Conservation (phyloP, 331 rosid genomes). For the Prunus yedoensis region DNA sequence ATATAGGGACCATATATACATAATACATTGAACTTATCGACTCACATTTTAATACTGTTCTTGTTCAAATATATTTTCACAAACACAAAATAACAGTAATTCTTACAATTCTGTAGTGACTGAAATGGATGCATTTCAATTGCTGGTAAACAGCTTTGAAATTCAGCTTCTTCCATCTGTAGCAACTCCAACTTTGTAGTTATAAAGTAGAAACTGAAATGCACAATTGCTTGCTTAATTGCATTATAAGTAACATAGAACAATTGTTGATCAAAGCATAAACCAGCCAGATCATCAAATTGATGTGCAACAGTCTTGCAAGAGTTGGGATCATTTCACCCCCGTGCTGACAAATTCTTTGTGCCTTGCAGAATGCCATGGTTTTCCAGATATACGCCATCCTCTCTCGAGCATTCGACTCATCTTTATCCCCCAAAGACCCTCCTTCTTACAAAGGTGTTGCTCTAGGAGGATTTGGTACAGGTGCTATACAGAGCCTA, state of each 20-base stretch:
- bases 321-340: neutral
- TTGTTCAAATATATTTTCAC: neutral
- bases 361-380: slow-evolving; percentile 64
- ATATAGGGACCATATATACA: neutral
- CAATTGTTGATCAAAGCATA: neutral
- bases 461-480: slow-evolving; percentile 66
- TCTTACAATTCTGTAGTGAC: too few relatives aligned
- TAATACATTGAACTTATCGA: neutral
- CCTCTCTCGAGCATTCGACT: slow-evolving; percentile 63
- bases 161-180: too few relatives aligned
- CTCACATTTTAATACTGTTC: neutral
- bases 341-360: neutral
- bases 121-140: neutral
- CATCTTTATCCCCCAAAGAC: slow-evolving; percentile 36
- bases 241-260: neutral
- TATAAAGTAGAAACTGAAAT: neutral
- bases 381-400: slow-evolving; percentile 81
- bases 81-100: neutral
- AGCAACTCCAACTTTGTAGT: neutral
- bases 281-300: neutral
- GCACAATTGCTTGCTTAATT: neutral
- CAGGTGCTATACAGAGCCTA: slow-evolving; percentile 74
- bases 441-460: slow-evolving; percentile 78
- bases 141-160: neutral
- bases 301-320: neutral